A percentile compares a stretch with the other conserved stretches of the same genome.
These are phyloP conservation scores for Vitis hybrid DNA, from an alignment of 177 flowering plant genomes.

Conservation along the genomic window DNA sequence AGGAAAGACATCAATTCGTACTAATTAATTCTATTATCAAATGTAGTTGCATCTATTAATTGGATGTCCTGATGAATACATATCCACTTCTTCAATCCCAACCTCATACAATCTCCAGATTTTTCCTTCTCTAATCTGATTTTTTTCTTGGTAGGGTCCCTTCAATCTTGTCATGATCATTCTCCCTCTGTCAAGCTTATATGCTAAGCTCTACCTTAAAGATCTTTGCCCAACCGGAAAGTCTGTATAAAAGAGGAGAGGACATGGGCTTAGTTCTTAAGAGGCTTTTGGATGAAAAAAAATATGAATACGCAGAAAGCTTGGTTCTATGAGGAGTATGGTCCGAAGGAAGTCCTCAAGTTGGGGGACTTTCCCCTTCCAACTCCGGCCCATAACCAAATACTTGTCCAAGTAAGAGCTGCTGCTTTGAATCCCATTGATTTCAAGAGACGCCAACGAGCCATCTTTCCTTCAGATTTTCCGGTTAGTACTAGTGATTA, in stretches of 20 bases:
- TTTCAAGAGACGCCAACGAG: slow-evolving; percentile 36
- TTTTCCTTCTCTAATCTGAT: no score
- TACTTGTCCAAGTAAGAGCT: slow-evolving; percentile 40
- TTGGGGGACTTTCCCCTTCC: slow-evolving; percentile 38
- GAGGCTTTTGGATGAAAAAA: no score
- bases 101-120: no score
- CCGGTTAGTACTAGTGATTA: slow-evolving; percentile 29
- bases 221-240: neutral
- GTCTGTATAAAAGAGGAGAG: no score
- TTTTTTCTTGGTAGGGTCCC: no score
- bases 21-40: no score
- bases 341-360: slow-evolving; percentile 41
- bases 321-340: slow-evolving; percentile 44
- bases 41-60: no score
- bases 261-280: no score
- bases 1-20: no score
- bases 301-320: slow-evolving; percentile 31
- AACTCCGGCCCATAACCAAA: slow-evolving; percentile 27
- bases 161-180: no score
- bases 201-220: neutral
- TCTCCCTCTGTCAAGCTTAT: neutral
- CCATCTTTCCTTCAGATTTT: slow-evolving; percentile 31
- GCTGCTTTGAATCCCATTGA: slow-evolving; percentile 50
- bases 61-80: no score
- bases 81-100: no score